Percentiles rank a stretch among this genome's conserved stretches.
Conservation (phyloP, 148 eudicot genomes). For the Camellia granthamiana region DNA sequence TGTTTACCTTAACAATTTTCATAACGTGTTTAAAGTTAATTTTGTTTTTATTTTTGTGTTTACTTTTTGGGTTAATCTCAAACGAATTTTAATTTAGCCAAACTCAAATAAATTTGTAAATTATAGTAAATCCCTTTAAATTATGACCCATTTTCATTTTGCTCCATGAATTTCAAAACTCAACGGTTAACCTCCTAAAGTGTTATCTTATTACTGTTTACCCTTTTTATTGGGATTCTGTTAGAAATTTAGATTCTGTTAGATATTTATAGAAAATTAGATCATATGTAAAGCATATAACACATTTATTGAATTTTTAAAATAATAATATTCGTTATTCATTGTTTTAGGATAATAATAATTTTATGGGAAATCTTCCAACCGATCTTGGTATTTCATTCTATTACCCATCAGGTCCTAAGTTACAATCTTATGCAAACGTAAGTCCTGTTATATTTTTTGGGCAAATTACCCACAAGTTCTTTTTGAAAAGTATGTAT, state of each 20-base stretch:
- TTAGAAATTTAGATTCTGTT: neutral
- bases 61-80: no score
- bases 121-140: neutral
- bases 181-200: neutral
- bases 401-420: neutral
- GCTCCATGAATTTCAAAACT: no score
- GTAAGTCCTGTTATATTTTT: no score
- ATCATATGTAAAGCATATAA: no score
- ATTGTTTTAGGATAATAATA: no score
- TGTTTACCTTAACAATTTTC: neutral
- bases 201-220: neutral
- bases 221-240: neutral
- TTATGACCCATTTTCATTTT: no score
- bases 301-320: no score
- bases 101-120: neutral
- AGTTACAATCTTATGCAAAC: neutral
- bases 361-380: neutral
- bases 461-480: neutral
- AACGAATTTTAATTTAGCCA: neutral
- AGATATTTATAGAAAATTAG: no score
- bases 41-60: no score
- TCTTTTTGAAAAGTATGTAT: no score
- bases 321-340: no score
- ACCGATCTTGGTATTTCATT: neutral
- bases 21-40: no score